Evolutionary conservation across 208 protist genomes (phyloP).

Genomic region (Naegleria lovaniensis): DNA sequence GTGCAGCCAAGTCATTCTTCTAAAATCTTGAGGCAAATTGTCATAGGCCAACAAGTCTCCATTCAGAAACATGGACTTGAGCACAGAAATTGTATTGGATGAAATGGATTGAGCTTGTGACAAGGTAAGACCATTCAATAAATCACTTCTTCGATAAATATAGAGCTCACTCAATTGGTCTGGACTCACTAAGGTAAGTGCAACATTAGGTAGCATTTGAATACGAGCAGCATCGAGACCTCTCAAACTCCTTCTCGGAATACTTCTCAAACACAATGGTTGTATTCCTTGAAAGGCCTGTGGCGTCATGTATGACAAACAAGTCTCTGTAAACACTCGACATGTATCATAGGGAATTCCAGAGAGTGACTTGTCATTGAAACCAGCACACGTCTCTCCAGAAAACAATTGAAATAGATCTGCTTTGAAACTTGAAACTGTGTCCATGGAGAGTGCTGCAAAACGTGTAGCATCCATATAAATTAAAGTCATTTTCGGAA

Average conservation of each 20-base stretch:
- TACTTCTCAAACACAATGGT: background rate
- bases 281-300: background rate
- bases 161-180: background rate
- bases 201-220: background rate
- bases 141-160: background rate
- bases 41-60: background rate
- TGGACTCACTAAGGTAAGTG: background rate
- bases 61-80: background rate
- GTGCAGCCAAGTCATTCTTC: background rate
- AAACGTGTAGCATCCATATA: background rate
- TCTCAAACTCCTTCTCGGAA: background rate
- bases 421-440: background rate
- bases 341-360: background rate
- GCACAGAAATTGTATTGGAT: background rate
- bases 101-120: background rate
- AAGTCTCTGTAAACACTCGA: background rate
- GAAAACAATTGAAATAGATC: background rate
- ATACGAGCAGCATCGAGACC: background rate
- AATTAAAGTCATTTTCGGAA: background rate
- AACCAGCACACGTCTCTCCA: background rate
- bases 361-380: background rate
- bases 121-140: background rate
- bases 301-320: background rate
- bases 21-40: background rate
- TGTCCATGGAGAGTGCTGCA: background rate